These are phyloP conservation scores for Apiospora rasikravindrae DNA, from an alignment of 2,329 filamentous ascomycete genomes.

Conservation along the genomic window DNA sequence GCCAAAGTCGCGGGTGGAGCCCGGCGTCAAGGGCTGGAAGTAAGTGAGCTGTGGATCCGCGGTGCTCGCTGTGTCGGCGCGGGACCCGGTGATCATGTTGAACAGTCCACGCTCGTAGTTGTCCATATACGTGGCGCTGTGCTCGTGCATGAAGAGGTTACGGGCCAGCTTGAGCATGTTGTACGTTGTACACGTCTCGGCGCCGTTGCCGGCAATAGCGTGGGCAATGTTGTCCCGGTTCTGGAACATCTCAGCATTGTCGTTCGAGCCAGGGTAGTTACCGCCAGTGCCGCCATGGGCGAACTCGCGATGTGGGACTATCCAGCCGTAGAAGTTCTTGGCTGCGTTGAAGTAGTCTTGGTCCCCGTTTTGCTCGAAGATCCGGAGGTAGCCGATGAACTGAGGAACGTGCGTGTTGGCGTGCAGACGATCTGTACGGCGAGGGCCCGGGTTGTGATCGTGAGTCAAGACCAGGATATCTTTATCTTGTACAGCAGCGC, in stretches of 20 bases:
- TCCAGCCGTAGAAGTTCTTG: constrained; percentile 41
- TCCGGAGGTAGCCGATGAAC: constrained; percentile 38
- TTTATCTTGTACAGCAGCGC: constrained; percentile 34
- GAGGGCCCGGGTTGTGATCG: constrained; percentile 36
- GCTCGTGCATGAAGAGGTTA: constrained; percentile 40
- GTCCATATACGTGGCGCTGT: constrained; percentile 41
- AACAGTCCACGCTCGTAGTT: constrained; percentile 41
- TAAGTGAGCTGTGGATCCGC: constrained; percentile 38
- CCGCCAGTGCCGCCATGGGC: constrained; percentile 38
- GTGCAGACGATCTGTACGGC: constrained; percentile 36
- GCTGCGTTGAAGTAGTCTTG: constrained; percentile 38
- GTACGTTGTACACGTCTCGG: constrained; percentile 41
- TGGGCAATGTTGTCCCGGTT: constrained; percentile 41
- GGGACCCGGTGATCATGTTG: constrained; percentile 41
- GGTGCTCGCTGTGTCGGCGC: constrained; percentile 31
- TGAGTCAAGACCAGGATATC: constrained; percentile 38
- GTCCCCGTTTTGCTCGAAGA: constrained; percentile 37
- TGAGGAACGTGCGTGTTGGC: constrained; percentile 41
- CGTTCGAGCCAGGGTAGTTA: constrained; percentile 38
- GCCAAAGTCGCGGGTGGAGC: constrained; percentile 34
- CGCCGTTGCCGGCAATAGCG: constrained; percentile 34
- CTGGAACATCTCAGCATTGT: constrained; percentile 40
- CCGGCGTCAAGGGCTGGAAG: constrained; percentile 39
- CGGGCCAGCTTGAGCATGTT: constrained; percentile 40
- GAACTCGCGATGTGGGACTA: constrained; percentile 39